phyloP scores from a whole-genome alignment of 2,329 filamentous ascomycete genomes.

The Apiospora aurea region DNA sequence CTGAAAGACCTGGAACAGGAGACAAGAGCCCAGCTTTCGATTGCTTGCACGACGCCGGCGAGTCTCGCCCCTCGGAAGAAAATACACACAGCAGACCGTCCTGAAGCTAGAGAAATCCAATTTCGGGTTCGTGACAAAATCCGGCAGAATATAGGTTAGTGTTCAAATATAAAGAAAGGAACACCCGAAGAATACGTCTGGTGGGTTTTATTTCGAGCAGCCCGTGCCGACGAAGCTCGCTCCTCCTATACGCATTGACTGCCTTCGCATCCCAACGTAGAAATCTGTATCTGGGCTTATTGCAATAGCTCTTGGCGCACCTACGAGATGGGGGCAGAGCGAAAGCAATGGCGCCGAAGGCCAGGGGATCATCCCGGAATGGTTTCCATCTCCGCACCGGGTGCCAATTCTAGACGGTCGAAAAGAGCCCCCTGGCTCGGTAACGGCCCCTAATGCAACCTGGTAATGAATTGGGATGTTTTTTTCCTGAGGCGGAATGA shows the following conservation, averaged over 20 bases:
- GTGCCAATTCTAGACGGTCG: constrained; percentile 4
- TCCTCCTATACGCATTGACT: constrained; percentile 9
- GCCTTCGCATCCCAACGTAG: background rate
- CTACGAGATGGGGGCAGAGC: constrained; percentile 2
- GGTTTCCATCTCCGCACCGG: constrained; percentile 16
- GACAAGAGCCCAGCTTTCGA: background rate
- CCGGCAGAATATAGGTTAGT: no score
- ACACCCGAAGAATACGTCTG: no score
- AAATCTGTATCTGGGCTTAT: background rate
- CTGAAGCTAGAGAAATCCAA: no score
- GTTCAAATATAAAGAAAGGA: no score
- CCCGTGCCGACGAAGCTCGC: background rate
- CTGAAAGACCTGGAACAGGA: background rate
- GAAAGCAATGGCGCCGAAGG: constrained; percentile 1
- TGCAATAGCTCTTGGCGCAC: constrained; percentile 8
- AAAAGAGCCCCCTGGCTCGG: background rate
- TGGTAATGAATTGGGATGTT: constrained; percentile 16
- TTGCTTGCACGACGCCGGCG: background rate
- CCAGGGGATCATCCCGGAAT: constrained; percentile 2
- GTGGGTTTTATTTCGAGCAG: no score
- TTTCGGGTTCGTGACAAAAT: no score
- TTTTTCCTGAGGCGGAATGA: background rate
- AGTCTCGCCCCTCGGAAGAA: no score
- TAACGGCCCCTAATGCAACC: constrained; percentile 6
- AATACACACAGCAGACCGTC: no score